A percentile compares a stretch with the other conserved stretches of the same genome.
phyloP scores from a whole-genome alignment of 2,329 filamentous ascomycete genomes.

The Stachybotrys elegans region DNA sequence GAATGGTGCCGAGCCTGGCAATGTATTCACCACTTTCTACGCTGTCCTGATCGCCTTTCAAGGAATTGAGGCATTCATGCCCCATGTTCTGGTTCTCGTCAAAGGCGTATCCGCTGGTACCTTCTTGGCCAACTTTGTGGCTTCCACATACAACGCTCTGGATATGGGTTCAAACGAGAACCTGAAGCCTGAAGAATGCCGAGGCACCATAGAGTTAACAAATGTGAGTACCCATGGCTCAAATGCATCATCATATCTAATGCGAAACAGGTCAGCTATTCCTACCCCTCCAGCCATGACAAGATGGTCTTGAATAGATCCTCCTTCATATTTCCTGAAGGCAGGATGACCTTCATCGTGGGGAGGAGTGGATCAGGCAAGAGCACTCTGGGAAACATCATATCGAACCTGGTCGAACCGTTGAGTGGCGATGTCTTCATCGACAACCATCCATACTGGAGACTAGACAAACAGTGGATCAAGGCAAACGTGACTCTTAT shows the following conservation, averaged over 20 bases:
- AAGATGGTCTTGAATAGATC: conserved; percentile 55
- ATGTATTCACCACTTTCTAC: conserved; percentile 82
- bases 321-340: conserved; percentile 65
- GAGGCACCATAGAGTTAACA: conserved; percentile 64
- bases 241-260: too few species aligned
- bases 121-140: conserved; percentile 48
- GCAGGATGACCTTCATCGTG: conserved; percentile 73
- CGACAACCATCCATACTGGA: conserved; percentile 58
- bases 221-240: conserved; percentile 61
- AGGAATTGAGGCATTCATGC: conserved; percentile 66
- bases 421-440: conserved; percentile 60
- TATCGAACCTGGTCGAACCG: conserved; percentile 73
- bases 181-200: conserved; percentile 38
- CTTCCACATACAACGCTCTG: conserved; percentile 9
- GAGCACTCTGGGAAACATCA: conserved; percentile 76
- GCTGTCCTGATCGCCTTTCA: conserved; percentile 72
- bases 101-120: conserved; percentile 74
- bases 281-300: conserved; percentile 68
- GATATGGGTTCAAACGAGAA: conserved; percentile 5
- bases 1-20: conserved; percentile 54
- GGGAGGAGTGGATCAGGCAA: conserved; percentile 89
- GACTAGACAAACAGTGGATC: conserved; percentile 65
- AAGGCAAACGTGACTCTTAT: conserved; percentile 73
- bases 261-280: conserved; percentile 72
- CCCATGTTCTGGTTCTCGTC: conserved; percentile 70